Evolutionary conservation across 805 yeast species (phyloP).

Genomic region (Schizosaccharomyces japonicus): DNA sequence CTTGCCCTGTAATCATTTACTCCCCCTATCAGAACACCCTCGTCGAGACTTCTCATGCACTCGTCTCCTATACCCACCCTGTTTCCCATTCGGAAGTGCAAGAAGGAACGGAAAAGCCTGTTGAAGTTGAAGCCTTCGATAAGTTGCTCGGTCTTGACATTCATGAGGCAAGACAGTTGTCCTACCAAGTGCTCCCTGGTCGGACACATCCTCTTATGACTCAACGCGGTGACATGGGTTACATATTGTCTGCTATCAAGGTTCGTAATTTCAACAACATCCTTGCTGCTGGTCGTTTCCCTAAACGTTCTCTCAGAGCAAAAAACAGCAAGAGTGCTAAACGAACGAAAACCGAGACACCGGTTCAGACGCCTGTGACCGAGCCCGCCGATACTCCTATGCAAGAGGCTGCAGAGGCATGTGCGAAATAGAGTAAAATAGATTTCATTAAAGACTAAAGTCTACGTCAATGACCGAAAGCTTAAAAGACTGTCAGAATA

Average conservation of each 20-base stretch:
- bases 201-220: constrained; percentile 91
- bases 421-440: too few species aligned
- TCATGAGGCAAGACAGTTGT: constrained; percentile 38
- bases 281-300: constrained; percentile 44
- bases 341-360: too few species aligned
- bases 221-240: constrained; percentile 80
- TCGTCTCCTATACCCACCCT: constrained; percentile 30
- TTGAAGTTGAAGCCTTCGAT: neutral
- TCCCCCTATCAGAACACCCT: constrained; percentile 60
- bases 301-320: too few species aligned
- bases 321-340: too few species aligned
- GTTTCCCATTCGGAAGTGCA: constrained; percentile 64
- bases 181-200: constrained; percentile 82
- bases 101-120: constrained; percentile 22
- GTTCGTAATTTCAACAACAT: constrained; percentile 50
- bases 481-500: too few species aligned
- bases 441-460: too few species aligned
- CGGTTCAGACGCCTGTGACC: too few species aligned
- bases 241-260: constrained; percentile 48
- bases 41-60: constrained; percentile 45
- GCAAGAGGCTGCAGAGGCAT: too few species aligned
- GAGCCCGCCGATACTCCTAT: too few species aligned
- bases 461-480: too few species aligned
- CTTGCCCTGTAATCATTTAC: constrained; percentile 67
- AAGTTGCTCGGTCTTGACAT: neutral